These are phyloP conservation scores for Entomophthora muscae DNA, from an alignment of 371 early-diverging fungal genomes.

Conservation along the genomic window DNA sequence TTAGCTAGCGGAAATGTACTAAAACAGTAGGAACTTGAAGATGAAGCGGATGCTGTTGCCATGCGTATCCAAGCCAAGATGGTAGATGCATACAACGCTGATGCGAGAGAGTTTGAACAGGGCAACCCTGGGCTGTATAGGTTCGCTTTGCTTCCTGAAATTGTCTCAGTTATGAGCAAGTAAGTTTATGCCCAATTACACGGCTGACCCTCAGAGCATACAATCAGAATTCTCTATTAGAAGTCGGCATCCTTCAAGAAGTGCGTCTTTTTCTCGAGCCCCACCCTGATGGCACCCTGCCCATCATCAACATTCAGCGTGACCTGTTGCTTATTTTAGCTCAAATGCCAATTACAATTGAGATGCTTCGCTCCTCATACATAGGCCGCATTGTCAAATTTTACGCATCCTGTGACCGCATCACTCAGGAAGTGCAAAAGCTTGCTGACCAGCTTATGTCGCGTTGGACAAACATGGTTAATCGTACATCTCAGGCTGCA, in stretches of 20 bases:
- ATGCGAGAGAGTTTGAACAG: background rate
- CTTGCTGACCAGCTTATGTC: background rate
- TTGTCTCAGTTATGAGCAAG: background rate
- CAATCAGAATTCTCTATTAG: slow-evolving; percentile 1
- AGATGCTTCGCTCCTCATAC: slow-evolving; percentile 1
- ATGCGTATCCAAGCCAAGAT: background rate
- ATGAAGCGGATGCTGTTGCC: background rate
- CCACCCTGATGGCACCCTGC: background rate
- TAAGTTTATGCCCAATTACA: background rate
- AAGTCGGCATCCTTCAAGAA: slow-evolving; percentile 4
- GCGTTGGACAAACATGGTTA: background rate
- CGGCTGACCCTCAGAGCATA: background rate
- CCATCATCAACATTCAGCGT: slow-evolving; percentile 1
- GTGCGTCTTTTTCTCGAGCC: slow-evolving; percentile 6
- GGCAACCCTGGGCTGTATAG: background rate
- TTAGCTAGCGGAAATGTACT: background rate
- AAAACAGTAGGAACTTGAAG: background rate
- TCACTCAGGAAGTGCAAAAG: background rate
- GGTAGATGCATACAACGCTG: background rate
- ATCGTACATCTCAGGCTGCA: background rate
- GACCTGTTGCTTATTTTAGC: background rate
- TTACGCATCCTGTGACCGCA: background rate
- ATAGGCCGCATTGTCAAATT: slow-evolving; percentile 4
- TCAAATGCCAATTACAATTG: slow-evolving; percentile 4
- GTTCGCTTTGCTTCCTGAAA: background rate